phyloP scores from a whole-genome alignment of 129 eudicot species.

The Silybum marianum region DNA sequence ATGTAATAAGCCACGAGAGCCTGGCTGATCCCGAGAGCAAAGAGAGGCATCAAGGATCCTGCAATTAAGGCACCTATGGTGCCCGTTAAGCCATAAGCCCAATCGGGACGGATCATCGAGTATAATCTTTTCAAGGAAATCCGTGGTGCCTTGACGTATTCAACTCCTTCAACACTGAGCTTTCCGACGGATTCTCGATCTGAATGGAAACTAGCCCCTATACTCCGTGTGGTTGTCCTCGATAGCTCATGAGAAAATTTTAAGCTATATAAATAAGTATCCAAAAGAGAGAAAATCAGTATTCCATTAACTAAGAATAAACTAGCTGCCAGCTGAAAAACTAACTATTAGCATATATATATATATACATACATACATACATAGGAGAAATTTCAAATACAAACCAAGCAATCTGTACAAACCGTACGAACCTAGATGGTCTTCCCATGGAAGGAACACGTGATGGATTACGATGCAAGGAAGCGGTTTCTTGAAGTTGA shows the following conservation, averaged over 20 bases:
- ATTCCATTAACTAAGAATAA: too few species aligned
- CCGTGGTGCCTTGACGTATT: conserved; percentile 43
- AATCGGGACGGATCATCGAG: conserved; percentile 88
- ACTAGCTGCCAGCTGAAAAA: neutral
- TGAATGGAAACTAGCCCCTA: conserved; percentile 87
- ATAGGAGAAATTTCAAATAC: too few species aligned
- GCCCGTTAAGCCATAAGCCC: conserved; percentile 82
- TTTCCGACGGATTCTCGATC: conserved; percentile 73
- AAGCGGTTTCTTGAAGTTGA: conserved; percentile 84
- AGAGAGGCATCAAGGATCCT: conserved; percentile 95
- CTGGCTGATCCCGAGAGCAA: conserved; percentile 96
- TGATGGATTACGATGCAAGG: conserved; percentile 56
- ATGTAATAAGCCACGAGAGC: conserved; percentile 97
- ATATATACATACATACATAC: too few species aligned
- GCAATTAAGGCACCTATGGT: conserved; percentile 74
- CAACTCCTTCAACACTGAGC: conserved; percentile 62
- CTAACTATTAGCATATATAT: neutral
- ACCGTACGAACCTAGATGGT: conserved; percentile 71
- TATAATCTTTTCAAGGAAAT: conserved; percentile 68
- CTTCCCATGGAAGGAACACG: conserved; percentile 61
- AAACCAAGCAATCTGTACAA: too few species aligned
- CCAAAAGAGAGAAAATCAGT: neutral
- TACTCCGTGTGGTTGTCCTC: conserved; percentile 74
- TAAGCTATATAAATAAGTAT: conserved; percentile 41
- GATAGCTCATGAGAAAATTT: conserved; percentile 87